Conservation (phyloP, 1,139 yeast species). For the Candida pseudoviswanathii region DNA sequence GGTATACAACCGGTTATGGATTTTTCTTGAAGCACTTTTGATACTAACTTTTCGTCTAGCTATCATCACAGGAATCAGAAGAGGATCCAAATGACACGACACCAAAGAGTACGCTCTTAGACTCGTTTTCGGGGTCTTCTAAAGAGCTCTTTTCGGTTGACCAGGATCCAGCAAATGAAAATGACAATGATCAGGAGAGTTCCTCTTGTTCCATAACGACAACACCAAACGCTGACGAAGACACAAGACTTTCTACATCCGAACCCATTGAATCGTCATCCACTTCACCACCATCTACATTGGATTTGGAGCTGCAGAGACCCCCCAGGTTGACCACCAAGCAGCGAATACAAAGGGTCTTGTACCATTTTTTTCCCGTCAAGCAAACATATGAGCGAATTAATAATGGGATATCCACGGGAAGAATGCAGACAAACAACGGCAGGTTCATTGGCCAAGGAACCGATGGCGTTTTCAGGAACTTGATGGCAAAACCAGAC, state of each 20-base stretch:
- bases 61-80: constrained; percentile 1
- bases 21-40: neutral
- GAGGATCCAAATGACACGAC: constrained; percentile 1
- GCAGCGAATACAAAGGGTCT: constrained; percentile 35
- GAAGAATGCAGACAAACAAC: constrained; percentile 46
- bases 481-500: constrained; percentile 85
- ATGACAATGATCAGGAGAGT: neutral
- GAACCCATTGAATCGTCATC: neutral
- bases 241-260: constrained; percentile 4
- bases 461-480: constrained; percentile 91
- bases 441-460: constrained; percentile 56
- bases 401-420: constrained; percentile 45
- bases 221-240: constrained; percentile 3
- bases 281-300: neutral
- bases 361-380: constrained; percentile 40
- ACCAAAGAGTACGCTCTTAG: constrained; percentile 1
- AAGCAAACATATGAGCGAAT: constrained; percentile 49
- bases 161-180: neutral
- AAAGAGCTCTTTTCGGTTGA: constrained; percentile 4
- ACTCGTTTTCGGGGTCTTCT: constrained; percentile 2
- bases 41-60: constrained; percentile 2
- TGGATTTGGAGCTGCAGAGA: constrained; percentile 16
- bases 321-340: constrained; percentile 25
- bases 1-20: too few relatives aligned
- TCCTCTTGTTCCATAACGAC: neutral